Evolutionary conservation across 2,329 filamentous ascomycete species (phyloP).

Genomic region (Acrocalymma vagum): DNA sequence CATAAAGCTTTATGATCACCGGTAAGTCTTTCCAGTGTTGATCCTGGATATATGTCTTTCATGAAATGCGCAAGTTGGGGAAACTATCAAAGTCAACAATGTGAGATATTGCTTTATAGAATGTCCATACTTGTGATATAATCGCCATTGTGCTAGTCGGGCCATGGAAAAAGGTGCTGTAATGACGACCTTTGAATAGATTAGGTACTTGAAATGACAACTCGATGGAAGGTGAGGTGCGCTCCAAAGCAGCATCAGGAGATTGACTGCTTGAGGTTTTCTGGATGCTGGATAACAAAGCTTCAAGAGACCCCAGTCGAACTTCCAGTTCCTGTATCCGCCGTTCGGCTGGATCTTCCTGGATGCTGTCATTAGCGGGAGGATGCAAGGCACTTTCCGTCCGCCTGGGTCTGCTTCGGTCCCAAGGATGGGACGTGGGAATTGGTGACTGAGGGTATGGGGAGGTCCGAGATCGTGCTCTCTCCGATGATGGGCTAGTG

Average conservation of each 20-base stretch:
- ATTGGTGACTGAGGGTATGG: too few relatives aligned
- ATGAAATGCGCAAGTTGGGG: slow-evolving; percentile 39
- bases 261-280: neutral
- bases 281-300: slow-evolving; percentile 5
- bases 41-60: slow-evolving; percentile 27
- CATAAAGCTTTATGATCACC: slow-evolving; percentile 31
- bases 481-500: too few relatives aligned
- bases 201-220: too few relatives aligned
- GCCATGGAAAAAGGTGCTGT: slow-evolving; percentile 52
- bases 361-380: too few relatives aligned
- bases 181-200: slow-evolving; percentile 45
- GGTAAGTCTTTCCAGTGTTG: slow-evolving; percentile 27
- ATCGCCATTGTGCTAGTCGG: slow-evolving; percentile 44
- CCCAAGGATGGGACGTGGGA: too few relatives aligned
- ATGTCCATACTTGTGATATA: slow-evolving; percentile 25
- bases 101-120: neutral
- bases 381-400: too few relatives aligned
- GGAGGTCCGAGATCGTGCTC: too few relatives aligned
- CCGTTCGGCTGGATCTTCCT: neutral
- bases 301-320: slow-evolving; percentile 15
- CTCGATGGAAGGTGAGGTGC: slow-evolving; percentile 20
- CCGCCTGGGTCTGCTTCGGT: too few relatives aligned
- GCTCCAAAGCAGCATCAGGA: slow-evolving; percentile 6
- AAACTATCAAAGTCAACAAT: slow-evolving; percentile 29
- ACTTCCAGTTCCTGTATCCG: slow-evolving; percentile 6